Percentiles rank a stretch among this genome's conserved stretches.
Evolutionary conservation across 805 yeast species (phyloP).

Genomic region (Clavispora santaluciae): DNA sequence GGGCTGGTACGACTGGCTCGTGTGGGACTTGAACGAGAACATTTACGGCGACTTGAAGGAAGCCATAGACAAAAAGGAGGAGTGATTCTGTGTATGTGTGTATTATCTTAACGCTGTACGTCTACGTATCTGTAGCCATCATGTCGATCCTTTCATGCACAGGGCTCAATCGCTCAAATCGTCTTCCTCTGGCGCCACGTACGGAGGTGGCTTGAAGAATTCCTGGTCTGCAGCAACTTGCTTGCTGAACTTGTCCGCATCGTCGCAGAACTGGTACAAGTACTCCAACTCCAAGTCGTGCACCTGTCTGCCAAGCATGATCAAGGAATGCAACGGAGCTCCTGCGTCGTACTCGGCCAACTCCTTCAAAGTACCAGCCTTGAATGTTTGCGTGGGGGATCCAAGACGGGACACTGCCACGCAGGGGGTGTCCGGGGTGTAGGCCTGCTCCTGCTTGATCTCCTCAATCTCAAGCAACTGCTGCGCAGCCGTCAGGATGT

Average conservation of each 20-base stretch:
- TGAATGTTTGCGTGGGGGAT: conserved; percentile 73
- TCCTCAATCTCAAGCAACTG: conserved; percentile 89
- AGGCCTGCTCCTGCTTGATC: conserved; percentile 66
- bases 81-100: conserved; percentile 2
- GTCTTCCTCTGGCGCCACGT: conserved; percentile 42
- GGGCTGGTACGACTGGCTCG: conserved; percentile 43
- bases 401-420: conserved; percentile 92
- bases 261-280: conserved; percentile 68
- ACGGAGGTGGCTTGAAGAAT: conserved; percentile 67
- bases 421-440: conserved; percentile 84
- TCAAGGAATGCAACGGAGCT: conserved; percentile 87
- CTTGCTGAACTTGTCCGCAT: conserved; percentile 45
- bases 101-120: too few species aligned
- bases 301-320: conserved; percentile 87
- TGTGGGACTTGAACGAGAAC: conserved; percentile 39
- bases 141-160: too few species aligned
- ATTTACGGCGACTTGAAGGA: conserved; percentile 12
- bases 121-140: too few species aligned
- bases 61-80: conserved; percentile 7
- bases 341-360: conserved; percentile 84
- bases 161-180: conserved; percentile 18
- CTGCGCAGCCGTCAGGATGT: conserved; percentile 80
- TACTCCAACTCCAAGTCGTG: conserved; percentile 91
- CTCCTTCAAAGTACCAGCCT: conserved; percentile 78
- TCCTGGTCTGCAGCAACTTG: conserved; percentile 52